phyloP scores from a whole-genome alignment of 1,284 basidiomycete species.

The Athelia sp. region DNA sequence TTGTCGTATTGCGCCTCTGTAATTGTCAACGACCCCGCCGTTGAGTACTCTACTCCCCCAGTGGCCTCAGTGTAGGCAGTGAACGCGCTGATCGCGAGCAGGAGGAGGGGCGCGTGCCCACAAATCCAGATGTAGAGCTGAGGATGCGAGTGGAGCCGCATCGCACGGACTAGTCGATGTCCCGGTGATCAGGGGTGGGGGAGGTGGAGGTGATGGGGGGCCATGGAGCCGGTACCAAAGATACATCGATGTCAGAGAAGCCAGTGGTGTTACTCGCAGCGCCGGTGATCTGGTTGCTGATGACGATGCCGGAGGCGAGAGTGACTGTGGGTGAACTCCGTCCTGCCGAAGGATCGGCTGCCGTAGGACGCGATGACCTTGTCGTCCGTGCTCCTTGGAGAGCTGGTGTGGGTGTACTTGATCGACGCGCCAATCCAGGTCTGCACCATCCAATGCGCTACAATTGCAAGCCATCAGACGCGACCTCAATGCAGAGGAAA shows the following conservation, averaged over 20 bases:
- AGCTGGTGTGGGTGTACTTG: constrained; percentile 33
- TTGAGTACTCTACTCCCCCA: constrained; percentile 37
- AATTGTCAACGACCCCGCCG: constrained; percentile 54
- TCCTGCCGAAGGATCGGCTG: constrained; percentile 44
- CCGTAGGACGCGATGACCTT: constrained; percentile 46
- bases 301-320: constrained; percentile 41
- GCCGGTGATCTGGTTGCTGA: constrained; percentile 46
- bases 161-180: constrained; percentile 45
- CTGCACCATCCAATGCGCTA: neutral
- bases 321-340: constrained; percentile 46
- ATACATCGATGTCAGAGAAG: constrained; percentile 45
- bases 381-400: constrained; percentile 37
- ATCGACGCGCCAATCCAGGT: constrained; percentile 48
- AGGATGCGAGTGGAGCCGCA: constrained; percentile 41
- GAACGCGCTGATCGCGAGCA: constrained; percentile 34
- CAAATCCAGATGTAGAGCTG: constrained; percentile 39
- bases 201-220: constrained; percentile 34
- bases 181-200: constrained; percentile 40
- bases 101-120: constrained; percentile 43
- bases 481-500: no score
- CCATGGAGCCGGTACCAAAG: constrained; percentile 49
- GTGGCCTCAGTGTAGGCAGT: constrained; percentile 38
- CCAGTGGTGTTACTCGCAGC: constrained; percentile 37
- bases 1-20: constrained; percentile 42
- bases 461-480: no score